Base-by-base conservation (phyloP, 345 rosid species). In the Kernera saxatilis region DNA sequence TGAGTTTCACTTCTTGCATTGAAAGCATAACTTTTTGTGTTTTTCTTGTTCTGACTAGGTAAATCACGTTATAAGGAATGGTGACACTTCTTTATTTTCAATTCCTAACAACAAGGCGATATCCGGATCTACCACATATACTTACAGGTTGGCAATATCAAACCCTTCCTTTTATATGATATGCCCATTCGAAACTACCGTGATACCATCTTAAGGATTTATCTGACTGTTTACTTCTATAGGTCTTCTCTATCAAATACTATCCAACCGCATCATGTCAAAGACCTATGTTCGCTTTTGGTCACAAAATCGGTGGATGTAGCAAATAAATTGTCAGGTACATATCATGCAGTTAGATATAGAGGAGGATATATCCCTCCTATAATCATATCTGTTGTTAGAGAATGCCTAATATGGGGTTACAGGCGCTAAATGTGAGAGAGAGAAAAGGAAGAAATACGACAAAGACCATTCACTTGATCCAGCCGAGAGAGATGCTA, bases 221-320 rank as follows among this genome's bases (percentile, higher is more conserved):
- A 17, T 48, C 39, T 73, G 36, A 27, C 68, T 44, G 67, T 30
- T 46, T 75, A 17, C 50, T 54, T 53, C 27, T 78, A 62, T 69
- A 89, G 96, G 80, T 87, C 92, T 60, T 84, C 93, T 6, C 46
- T 87, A 72, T 81, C 84, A 54, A 80, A 82, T 67, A 33, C 80
- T 52, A 78, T 89, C 72, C 87, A 82, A 69, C 78, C 79, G 10
- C 81, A 74, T 59, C 80, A 85, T 68, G 80, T 77, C 63, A 85
- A 69, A 79, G 82, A 84, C 52, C 69, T 85, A 10, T 89, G 97
- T 79, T 82, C 86, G n/a, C 62, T 79, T 77, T 65, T 87, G 81
- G 86, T 89, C 25, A 48, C 77, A 9, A 75, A 79, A 74, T 82
- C 93, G 21, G 12, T 72, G 45, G 83, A 84, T 33, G 77, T 87